Evolutionary conservation across 176 grass and related monocot species (phyloP), one percentile per base, ranked within the genome.

Genomic region (Aegilops speltoides): DNA sequence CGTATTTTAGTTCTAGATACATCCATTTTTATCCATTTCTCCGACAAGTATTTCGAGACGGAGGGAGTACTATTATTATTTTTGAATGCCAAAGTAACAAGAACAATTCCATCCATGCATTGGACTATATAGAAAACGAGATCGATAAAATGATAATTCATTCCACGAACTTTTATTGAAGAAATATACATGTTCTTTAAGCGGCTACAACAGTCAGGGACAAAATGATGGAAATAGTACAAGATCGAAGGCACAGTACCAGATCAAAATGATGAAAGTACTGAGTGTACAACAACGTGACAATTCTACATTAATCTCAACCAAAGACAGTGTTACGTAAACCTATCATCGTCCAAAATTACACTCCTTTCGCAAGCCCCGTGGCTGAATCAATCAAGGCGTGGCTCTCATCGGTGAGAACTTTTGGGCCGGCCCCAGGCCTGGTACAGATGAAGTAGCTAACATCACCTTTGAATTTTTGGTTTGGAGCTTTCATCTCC

Each of bases 381-480:
- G 84, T 90, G 64, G 86, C 79, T 20, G 79, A 64, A 90, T 86
- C 79, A 37, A 90, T 90, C 84, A 83, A 65, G 23, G 73, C 19
- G 20, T 82, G 64, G 56, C 41, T 73, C 82, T 79, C 56, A 2
- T 90, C 79, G 0, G 54, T 20, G 33, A 86, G 4, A 33, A 90
- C 40, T 65, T 86, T 83, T 64, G 79, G 79, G 41, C 88, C 84
- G 46, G 84, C 19, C 45, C 88, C 79, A 72, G 86, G 84, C 88
- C 64, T 86, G 64, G 73, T 82, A 57, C 79, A 90, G 73, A 90
- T 86, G 84, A 90, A 90, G 79, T 90, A 86, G 73, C 79, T 90
- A 56, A 90, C 88, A 20, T 73, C 88, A 0, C 88, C 88, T 23
- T 71, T 83, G 79, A 83, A 83, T 83, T 87, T 92, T 50, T 89